phyloP scores from a whole-genome alignment of 768 basidiomycete genomes.

The Roridomyces roridus region DNA sequence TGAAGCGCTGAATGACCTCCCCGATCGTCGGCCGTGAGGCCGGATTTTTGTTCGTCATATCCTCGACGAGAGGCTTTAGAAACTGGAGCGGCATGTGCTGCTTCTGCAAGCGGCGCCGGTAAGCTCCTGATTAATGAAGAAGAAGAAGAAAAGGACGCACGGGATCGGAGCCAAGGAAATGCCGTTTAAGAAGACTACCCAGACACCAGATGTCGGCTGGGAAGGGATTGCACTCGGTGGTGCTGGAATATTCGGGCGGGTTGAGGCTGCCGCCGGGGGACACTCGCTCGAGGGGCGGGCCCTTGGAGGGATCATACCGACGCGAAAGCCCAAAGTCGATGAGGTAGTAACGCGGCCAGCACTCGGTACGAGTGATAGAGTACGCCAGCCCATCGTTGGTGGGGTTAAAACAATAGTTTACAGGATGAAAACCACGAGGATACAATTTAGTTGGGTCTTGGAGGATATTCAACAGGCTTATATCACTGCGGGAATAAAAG shows the following conservation, averaged over 20 bases:
- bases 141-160: slow-evolving; percentile 1
- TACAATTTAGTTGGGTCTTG: slow-evolving; percentile 28
- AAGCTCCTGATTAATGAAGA: not conserved
- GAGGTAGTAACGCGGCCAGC: slow-evolving; percentile 27
- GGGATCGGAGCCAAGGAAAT: slow-evolving; percentile 27
- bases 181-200: slow-evolving; percentile 33
- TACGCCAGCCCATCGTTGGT: slow-evolving; percentile 15
- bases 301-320: slow-evolving; percentile 19
- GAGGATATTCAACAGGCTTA: slow-evolving; percentile 25
- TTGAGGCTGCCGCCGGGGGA: slow-evolving; percentile 8
- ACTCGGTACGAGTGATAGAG: slow-evolving; percentile 20
- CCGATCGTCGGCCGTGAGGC: slow-evolving; percentile 34
- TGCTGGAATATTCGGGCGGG: slow-evolving; percentile 36
- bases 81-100: slow-evolving; percentile 33
- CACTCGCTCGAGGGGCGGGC: slow-evolving; percentile 22
- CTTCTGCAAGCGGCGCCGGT: not conserved
- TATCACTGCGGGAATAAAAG: slow-evolving; percentile 19
- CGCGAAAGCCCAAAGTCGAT: slow-evolving; percentile 29
- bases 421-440: slow-evolving; percentile 26
- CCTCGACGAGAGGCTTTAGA: slow-evolving; percentile 29
- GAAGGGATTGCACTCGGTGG: slow-evolving; percentile 34
- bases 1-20: slow-evolving; percentile 31
- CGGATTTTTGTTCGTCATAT: slow-evolving; percentile 36
- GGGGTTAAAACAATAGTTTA: slow-evolving; percentile 17
- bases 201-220: slow-evolving; percentile 39